Conservation (phyloP, 192 early-diverging fungal species). For the Geranomyces michiganensis region DNA sequence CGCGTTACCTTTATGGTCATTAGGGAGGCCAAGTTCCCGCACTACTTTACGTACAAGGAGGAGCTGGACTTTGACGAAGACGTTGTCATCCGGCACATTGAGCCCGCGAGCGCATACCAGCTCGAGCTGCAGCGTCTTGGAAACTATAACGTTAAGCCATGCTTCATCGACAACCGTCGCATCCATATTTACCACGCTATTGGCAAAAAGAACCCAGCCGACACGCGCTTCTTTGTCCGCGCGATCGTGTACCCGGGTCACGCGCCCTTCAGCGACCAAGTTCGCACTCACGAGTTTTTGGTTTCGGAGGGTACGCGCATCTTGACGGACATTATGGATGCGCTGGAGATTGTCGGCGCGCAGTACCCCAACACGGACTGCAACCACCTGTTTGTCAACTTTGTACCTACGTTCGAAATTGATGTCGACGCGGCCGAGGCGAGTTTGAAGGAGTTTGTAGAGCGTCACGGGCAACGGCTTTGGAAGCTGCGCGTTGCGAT, state of each 20-base stretch:
- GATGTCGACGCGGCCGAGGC: slow-evolving; percentile 81
- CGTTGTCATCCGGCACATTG: slow-evolving; percentile 94
- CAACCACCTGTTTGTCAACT: slow-evolving; percentile 99
- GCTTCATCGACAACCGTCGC: slow-evolving; percentile 90
- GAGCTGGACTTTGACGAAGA: slow-evolving; percentile 83
- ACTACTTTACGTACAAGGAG: slow-evolving; percentile 97
- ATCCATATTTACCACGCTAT: slow-evolving; percentile 96
- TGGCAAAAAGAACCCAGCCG: slow-evolving; percentile 91
- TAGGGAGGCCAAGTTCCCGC: slow-evolving; percentile 80
- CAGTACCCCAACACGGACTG: slow-evolving; percentile 95
- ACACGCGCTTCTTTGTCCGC: slow-evolving; percentile 97
- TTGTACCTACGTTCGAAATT: slow-evolving; percentile 93
- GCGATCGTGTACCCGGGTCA: slow-evolving; percentile 92
- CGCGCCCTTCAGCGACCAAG: slow-evolving; percentile 65
- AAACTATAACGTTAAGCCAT: slow-evolving; percentile 96
- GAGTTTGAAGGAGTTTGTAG: slow-evolving; percentile 85
- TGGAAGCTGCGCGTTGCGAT: slow-evolving; percentile 92
- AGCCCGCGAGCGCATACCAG: slow-evolving; percentile 97
- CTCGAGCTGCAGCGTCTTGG: slow-evolving; percentile 88
- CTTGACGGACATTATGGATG: slow-evolving; percentile 91
- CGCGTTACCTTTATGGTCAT: slow-evolving; percentile 90
- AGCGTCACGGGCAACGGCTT: slow-evolving; percentile 91
- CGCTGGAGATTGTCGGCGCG: slow-evolving; percentile 90
- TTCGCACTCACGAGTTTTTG: slow-evolving; percentile 90
- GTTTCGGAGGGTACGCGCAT: slow-evolving; percentile 94